Percentiles rank a stretch among this genome's conserved stretches.
phyloP scores from a whole-genome alignment of 139 green algal genomes.

The Eudorina sp. region DNA sequence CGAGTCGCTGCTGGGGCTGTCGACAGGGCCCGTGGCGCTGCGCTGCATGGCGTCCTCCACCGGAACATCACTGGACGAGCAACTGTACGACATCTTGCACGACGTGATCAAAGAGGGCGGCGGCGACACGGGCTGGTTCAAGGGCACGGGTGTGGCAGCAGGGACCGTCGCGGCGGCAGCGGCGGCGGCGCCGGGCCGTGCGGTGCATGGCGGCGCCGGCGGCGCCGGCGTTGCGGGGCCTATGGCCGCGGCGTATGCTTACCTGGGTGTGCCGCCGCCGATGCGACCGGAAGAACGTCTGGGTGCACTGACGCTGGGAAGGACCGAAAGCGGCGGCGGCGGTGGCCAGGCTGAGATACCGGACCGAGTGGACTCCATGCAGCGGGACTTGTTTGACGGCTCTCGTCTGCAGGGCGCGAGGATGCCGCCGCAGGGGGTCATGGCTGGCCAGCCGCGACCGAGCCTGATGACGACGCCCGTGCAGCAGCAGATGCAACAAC shows the following conservation, averaged over 20 bases:
- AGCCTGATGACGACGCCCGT: too few species aligned
- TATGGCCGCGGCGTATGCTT: background rate
- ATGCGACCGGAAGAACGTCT: background rate
- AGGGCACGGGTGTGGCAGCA: background rate
- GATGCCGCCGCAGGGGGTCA: too few species aligned
- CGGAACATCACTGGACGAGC: background rate
- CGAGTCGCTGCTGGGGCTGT: slow-evolving; percentile 12
- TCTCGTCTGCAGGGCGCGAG: too few species aligned
- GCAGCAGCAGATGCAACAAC: slow-evolving; percentile 27
- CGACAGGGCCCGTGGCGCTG: background rate
- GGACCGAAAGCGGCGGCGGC: background rate
- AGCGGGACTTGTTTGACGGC: too few species aligned
- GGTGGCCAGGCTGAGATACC: background rate
- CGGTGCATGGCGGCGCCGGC: background rate
- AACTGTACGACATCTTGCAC: slow-evolving; percentile 24
- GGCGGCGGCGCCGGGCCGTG: background rate
- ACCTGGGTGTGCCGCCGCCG: background rate
- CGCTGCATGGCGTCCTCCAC: background rate
- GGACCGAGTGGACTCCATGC: too few species aligned
- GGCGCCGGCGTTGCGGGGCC: background rate
- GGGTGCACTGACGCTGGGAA: background rate
- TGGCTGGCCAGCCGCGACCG: too few species aligned
- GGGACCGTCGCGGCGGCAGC: background rate
- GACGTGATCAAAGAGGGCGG: slow-evolving; percentile 1
- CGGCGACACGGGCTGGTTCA: background rate